These are phyloP conservation scores for Pyrus hybrid DNA, from an alignment of 331 rosid genomes.

Conservation along the genomic window DNA sequence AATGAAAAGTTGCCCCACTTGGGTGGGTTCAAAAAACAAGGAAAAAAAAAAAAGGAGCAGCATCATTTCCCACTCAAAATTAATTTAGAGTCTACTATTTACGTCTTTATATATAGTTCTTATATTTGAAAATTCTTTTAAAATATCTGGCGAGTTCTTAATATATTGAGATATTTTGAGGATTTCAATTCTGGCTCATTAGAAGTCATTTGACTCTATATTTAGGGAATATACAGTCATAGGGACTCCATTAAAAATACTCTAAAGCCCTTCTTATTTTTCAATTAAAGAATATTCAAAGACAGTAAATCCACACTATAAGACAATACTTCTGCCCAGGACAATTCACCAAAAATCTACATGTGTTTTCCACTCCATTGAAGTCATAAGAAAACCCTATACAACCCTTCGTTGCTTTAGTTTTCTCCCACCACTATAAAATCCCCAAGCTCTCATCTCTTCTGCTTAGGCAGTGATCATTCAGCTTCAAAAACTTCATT, in stretches of 20 bases:
- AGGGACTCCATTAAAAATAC: too few species aligned
- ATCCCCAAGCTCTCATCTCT: not conserved
- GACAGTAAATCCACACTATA: not conserved
- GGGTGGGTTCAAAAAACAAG: too few species aligned
- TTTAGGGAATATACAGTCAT: too few species aligned
- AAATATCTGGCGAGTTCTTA: rapidly evolving
- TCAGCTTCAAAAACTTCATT: not conserved
- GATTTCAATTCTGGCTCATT: too few species aligned
- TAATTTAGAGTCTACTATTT: too few species aligned
- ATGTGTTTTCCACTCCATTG: not conserved
- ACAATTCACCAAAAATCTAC: not conserved
- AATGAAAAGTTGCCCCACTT: too few species aligned
- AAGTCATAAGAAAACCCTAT: not conserved
- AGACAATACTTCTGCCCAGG: not conserved
- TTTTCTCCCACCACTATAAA: not conserved
- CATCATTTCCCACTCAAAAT: too few species aligned
- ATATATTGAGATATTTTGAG: too few species aligned
- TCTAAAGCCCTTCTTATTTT: not conserved
- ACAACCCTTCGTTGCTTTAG: not conserved
- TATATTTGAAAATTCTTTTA: too few species aligned
- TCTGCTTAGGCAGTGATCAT: not conserved
- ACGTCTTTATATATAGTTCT: too few species aligned
- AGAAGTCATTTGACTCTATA: too few species aligned
- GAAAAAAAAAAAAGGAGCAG: too few species aligned
- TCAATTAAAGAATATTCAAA: not conserved